Conservation (phyloP, 306 rosid genomes). For the Nissolia schottii region DNA sequence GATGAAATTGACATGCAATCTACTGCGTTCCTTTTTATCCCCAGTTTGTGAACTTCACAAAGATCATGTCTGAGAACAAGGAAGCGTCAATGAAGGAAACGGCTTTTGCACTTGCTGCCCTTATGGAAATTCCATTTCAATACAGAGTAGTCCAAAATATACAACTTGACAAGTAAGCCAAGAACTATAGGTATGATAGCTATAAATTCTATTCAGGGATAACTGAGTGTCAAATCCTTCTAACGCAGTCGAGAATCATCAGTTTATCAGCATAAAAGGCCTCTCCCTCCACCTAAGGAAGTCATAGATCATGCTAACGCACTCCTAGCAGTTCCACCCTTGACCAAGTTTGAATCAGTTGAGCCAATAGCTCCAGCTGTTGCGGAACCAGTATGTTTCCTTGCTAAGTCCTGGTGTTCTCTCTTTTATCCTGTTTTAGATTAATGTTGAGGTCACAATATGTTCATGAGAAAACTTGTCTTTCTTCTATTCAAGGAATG, state of each 20-base stretch:
- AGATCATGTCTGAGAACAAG: constrained; percentile 76
- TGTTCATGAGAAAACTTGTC: constrained; percentile 16
- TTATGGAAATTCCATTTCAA: constrained; percentile 94
- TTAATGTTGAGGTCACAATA: constrained; percentile 4
- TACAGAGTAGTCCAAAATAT: constrained; percentile 66
- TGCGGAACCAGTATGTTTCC: constrained; percentile 54
- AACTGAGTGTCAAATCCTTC: constrained; percentile 7
- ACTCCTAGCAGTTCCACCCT: constrained; percentile 27
- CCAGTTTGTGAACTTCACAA: constrained; percentile 94
- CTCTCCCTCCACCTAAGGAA: constrained; percentile 78
- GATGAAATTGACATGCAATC: not conserved
- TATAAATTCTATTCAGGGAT: not conserved
- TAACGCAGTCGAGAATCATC: constrained; percentile 44
- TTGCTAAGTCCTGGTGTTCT: not conserved
- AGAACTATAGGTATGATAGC: not conserved
- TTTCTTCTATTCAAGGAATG: constrained; percentile 57
- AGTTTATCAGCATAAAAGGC: constrained; percentile 38
- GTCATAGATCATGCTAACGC: constrained; percentile 69
- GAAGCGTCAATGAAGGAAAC: constrained; percentile 80
- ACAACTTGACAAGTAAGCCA: constrained; percentile 44
- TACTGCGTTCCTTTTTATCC: constrained; percentile 10
- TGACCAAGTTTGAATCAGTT: constrained; percentile 23
- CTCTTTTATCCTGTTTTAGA: not conserved
- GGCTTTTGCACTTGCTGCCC: constrained; percentile 92
- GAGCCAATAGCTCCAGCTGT: constrained; percentile 45